These are phyloP conservation scores for Jacaranda mimosifolia DNA, from an alignment of 257 asterid species.

Conservation along the genomic window DNA sequence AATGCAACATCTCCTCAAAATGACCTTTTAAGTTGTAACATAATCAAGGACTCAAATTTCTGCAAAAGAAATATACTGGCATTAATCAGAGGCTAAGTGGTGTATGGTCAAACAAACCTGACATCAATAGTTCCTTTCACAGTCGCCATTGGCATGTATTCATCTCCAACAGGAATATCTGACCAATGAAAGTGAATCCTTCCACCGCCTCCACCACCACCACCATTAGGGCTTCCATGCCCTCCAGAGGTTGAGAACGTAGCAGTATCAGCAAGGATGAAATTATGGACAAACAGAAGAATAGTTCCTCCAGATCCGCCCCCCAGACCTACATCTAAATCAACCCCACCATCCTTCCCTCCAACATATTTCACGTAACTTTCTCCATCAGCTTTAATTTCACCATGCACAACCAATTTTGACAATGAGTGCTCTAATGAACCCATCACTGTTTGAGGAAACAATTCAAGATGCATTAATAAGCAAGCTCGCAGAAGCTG, in stretches of 20 bases:
- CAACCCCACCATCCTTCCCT: slow-evolving; percentile 46
- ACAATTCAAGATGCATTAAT: slow-evolving; percentile 25
- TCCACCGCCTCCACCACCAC: slow-evolving; percentile 98
- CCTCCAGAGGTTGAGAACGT: slow-evolving; percentile 80
- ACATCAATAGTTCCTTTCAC: slow-evolving; percentile 63
- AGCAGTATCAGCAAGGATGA: slow-evolving; percentile 60
- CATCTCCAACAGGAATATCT: slow-evolving; percentile 72
- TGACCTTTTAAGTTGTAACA: background rate
- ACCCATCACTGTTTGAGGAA: slow-evolving; percentile 78
- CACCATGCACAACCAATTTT: slow-evolving; percentile 71
- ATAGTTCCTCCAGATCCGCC: slow-evolving; percentile 97
- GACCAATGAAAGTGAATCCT: slow-evolving; percentile 95
- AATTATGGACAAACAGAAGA: slow-evolving; percentile 75
- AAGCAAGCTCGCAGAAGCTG: slow-evolving; percentile 6
- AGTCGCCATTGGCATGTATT: slow-evolving; percentile 73
- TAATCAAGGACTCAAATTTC: slow-evolving; percentile 18
- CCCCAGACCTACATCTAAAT: slow-evolving; percentile 68
- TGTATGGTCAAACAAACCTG: slow-evolving; percentile 59
- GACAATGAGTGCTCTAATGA: slow-evolving; percentile 77
- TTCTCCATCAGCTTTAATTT: slow-evolving; percentile 80
- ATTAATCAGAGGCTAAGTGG: slow-evolving; percentile 23
- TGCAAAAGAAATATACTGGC: background rate
- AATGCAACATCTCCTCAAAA: slow-evolving; percentile 13
- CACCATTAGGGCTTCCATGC: slow-evolving; percentile 79
- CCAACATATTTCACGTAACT: slow-evolving; percentile 58